phyloP scores from a whole-genome alignment of 495 filamentous ascomycete genomes.

The Alectoria sarmentosa region DNA sequence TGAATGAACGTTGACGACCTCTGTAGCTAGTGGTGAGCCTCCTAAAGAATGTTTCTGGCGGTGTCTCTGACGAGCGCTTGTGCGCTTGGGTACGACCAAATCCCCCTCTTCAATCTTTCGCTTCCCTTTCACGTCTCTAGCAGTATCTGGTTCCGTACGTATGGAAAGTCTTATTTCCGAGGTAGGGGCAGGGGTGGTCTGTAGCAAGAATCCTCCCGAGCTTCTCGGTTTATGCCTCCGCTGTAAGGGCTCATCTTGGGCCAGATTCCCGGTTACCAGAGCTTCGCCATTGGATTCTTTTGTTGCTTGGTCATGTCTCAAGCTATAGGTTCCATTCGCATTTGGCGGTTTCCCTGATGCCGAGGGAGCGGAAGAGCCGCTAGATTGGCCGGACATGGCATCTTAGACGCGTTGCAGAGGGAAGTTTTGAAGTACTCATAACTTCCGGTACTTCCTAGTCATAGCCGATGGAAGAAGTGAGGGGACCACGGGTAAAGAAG shows the following conservation, averaged over 20 bases:
- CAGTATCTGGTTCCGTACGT: constrained; percentile 5
- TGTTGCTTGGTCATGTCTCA: neutral
- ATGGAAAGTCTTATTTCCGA: constrained; percentile 31
- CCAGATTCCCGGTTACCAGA: neutral
- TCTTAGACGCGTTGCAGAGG: constrained; percentile 7
- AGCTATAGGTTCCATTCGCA: neutral
- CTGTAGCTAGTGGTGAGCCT: constrained; percentile 26
- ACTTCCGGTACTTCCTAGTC: neutral
- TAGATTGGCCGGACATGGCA: constrained; percentile 24
- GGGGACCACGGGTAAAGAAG: neutral
- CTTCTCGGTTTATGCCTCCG: constrained; percentile 30
- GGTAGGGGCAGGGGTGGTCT: constrained; percentile 30
- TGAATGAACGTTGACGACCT: constrained; percentile 21
- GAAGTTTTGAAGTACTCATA: constrained; percentile 10
- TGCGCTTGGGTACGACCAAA: constrained; percentile 17
- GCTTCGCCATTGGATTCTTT: neutral
- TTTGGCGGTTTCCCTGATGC: neutral
- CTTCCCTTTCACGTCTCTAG: constrained; percentile 23
- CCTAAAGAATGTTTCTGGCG: constrained; percentile 18
- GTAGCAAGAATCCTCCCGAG: constrained; percentile 43
- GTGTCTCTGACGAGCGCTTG: constrained; percentile 12
- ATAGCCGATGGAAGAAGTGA: neutral
- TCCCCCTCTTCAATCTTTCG: constrained; percentile 18
- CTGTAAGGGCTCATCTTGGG: constrained; percentile 9
- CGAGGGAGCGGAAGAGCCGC: constrained; percentile 10